Evolutionary conservation across 2,329 filamentous ascomycete genomes (phyloP), one percentile per base, ranked within the genome.

Genomic region (Fusarium haematococcum): DNA sequence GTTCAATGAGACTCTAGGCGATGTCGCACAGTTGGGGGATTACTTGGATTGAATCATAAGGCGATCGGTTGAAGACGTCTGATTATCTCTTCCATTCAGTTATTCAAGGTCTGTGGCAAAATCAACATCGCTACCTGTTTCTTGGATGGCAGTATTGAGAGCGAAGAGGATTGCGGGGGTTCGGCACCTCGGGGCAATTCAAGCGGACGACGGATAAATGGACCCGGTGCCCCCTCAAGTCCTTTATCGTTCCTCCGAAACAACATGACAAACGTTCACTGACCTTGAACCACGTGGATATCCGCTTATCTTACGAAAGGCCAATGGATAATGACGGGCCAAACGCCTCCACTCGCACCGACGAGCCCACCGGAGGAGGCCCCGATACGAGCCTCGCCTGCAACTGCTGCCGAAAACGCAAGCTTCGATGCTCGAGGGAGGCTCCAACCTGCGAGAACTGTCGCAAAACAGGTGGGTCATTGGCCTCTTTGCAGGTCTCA

Each of bases 371-470:
- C 7, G 48, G 35, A 16, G 39, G 20, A 18, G 54, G 27, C 23
- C n/a, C 41, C 1, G 63, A 65, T 39, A 5, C 56, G n/a, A 50
- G 54, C 8, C 54, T 65, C 8, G 63, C 63, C 16, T 65, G 63
- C 41, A 65, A 65, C 25, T 60, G 39, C 54, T 65, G 63, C 11
- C 43, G 63, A 6, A 65, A 50, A 27, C 63, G 63, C 23, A 65
- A 65, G 32, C 63, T 65, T 37, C 63, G 63, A 48, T 65, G 63
- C 43, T 65, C 63, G 7, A 41, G 63, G 23, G 63, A 65, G 33
- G 16, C 20, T 25, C 63, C 63, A 23, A 13, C 43, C 4, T 65
- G 63, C 41, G 63, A 65, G 25, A 32, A 65, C 41, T 65, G 63
- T 30, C 63, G 63, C 11, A 65, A 60, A 33, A 65, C 63, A 11